Evolutionary conservation across 768 basidiomycete genomes (phyloP), one percentile per base, ranked within the genome.

Genomic region (Serpula lacrymans): DNA sequence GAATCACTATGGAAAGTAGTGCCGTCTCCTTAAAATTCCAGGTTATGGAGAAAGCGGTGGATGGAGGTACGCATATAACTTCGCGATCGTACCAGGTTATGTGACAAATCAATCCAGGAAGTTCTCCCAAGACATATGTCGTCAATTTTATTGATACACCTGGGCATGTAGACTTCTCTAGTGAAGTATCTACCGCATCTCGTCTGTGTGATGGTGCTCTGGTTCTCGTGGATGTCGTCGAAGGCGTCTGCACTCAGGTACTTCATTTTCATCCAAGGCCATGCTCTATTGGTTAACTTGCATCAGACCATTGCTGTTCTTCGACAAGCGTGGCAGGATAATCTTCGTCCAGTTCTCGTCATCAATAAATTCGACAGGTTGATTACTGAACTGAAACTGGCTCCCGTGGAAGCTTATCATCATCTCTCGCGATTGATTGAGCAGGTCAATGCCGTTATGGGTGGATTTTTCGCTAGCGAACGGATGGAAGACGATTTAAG

Each of bases 1-100:
- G 96, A 2, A 99, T 99, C 46, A 98, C 96, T 0, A 98, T 99
- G 96, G 94, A 99, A 64, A 91, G 89, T 49, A 93, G 89, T 59
- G 94, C 96, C 0, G 86, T 98, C 5, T 92, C 88, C 4, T 68
- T 97, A 39, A 77, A 80, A 47, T 99, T 96, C 55, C 84, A 88
- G 47, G 88, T 90, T 41, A 73, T 80, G 65, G 81, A 82, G 26
- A 70, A 68, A 37, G 61, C 57, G 26, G 51, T 54, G 17, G 63
- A 73, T 26, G 82, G 74, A 63, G 82, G 89, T 88, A 59, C 46
- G 77, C 64, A 38, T 20, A n/a, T 26, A 35, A 26, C 30, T 27
- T 32, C 31, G 39, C 39, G 36, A 30, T 16, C 39, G 37, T 39
- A 11, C n/a, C 28, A 39, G 33, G 44, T 51, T 48, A 31, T 24